These are phyloP conservation scores for Steccherinum ochraceum DNA, from an alignment of 768 basidiomycete genomes.

Conservation along the genomic window DNA sequence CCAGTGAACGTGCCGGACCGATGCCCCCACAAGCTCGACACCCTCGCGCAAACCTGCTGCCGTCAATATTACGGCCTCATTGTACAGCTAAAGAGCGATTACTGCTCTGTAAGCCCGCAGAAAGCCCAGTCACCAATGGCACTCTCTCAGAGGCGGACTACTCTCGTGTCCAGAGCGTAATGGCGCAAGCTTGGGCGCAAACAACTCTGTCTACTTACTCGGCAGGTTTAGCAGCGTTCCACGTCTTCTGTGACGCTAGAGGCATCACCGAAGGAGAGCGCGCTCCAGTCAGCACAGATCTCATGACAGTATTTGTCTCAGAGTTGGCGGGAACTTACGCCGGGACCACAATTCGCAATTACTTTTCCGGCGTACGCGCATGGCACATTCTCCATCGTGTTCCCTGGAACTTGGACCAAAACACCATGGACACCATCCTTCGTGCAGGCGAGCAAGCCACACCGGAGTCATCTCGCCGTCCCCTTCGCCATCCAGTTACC, in stretches of 20 bases:
- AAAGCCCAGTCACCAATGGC: neutral
- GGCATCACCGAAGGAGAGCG: constrained; percentile 25
- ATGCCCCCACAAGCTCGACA: too few species aligned
- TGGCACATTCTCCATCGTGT: constrained; percentile 42
- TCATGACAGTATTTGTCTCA: constrained; percentile 21
- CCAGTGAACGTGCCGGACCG: too few species aligned
- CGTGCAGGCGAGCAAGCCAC: constrained; percentile 8
- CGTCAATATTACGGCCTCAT: constrained; percentile 5
- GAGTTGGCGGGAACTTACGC: constrained; percentile 24
- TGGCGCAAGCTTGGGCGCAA: constrained; percentile 22
- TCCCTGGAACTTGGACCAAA: constrained; percentile 21
- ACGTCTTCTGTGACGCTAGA: constrained; percentile 31
- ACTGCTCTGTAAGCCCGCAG: constrained; percentile 2
- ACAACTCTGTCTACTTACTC: constrained; percentile 31
- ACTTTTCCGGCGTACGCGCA: constrained; percentile 31
- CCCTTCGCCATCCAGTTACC: constrained; percentile 11
- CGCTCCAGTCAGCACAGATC: constrained; percentile 18
- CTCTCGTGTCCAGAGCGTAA: constrained; percentile 18
- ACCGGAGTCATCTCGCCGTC: constrained; percentile 9
- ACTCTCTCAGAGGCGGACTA: constrained; percentile 15
- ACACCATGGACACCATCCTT: constrained; percentile 13
- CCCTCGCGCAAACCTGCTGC: too few species aligned
- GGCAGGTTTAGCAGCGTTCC: constrained; percentile 29
- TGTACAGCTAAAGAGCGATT: constrained; percentile 10
- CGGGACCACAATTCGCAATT: constrained; percentile 29